Evolutionary conservation across 768 basidiomycete species (phyloP).

Genomic region (Saitozyma podzolica): DNA sequence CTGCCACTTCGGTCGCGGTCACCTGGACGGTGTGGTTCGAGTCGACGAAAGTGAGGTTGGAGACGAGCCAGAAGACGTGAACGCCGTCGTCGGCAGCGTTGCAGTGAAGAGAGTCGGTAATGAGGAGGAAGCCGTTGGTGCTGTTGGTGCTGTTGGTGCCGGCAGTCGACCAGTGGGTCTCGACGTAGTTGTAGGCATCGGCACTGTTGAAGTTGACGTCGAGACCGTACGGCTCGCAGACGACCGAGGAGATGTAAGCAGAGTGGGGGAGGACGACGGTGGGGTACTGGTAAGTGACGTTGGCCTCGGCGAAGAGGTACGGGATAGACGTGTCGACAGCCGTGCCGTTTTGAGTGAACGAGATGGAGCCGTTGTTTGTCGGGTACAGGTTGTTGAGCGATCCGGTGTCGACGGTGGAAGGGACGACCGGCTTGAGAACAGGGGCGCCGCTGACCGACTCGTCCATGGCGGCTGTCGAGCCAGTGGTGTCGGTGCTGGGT

Average conservation of each 20-base stretch:
- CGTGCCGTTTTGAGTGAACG: background rate
- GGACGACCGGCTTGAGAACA: background rate
- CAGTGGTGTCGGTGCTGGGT: background rate
- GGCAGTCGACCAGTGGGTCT: background rate
- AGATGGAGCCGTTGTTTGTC: background rate
- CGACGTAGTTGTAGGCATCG: background rate
- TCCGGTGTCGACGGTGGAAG: background rate
- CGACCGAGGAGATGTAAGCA: conserved; percentile 5
- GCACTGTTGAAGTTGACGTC: conserved; percentile 1
- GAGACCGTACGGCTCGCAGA: conserved; percentile 5
- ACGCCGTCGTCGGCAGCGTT: conserved; percentile 6
- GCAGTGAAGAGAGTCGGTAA: conserved; percentile 13
- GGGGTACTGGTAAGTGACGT: conserved; percentile 14
- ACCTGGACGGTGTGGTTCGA: conserved; percentile 1
- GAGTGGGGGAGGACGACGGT: conserved; percentile 14
- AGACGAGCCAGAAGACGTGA: conserved; percentile 16
- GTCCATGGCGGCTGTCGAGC: too few species aligned
- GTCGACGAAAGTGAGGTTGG: conserved; percentile 4
- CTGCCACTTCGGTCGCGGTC: conserved; percentile 9
- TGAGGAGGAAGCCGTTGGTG: conserved; percentile 13
- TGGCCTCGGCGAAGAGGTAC: conserved; percentile 16
- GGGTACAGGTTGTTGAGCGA: background rate
- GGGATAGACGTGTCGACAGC: background rate
- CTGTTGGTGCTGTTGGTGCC: too few species aligned
- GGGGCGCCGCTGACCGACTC: background rate